A percentile compares a stretch with the other conserved stretches of the same genome.
Conservation (phyloP, 1,284 basidiomycete species). For the Boletellus deceptivus region DNA sequence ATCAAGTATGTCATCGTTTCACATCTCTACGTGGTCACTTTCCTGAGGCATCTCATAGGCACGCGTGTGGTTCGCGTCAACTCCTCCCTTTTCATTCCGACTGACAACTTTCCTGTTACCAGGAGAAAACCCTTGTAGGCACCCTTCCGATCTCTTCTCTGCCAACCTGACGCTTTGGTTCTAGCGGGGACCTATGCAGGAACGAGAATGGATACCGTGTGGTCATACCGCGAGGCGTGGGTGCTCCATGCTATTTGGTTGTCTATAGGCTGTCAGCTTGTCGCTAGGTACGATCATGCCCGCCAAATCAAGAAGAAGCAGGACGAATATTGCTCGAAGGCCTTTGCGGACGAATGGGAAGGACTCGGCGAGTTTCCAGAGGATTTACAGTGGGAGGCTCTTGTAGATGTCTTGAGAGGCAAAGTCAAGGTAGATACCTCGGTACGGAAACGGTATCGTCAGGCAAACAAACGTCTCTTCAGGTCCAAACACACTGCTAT, state of each 20-base stretch:
- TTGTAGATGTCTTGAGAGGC: conserved; percentile 81
- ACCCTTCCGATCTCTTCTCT: background rate
- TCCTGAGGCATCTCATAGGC: conserved; percentile 29
- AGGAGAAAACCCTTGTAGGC: conserved; percentile 29
- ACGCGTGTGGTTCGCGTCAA: conserved; percentile 41
- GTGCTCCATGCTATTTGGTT: background rate
- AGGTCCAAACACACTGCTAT: conserved; percentile 62
- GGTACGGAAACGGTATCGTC: background rate
- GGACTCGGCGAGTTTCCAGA: conserved; percentile 67
- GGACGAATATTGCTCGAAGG: conserved; percentile 65
- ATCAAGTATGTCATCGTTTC: conserved; percentile 37
- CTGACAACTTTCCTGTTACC: background rate
- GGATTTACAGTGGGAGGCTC: conserved; percentile 75
- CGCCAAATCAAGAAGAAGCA: conserved; percentile 68
- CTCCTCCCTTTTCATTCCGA: background rate
- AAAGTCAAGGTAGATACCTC: conserved; percentile 56
- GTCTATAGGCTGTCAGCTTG: conserved; percentile 20
- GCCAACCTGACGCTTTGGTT: conserved; percentile 4
- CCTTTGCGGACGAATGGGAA: conserved; percentile 54
- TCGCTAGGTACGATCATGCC: conserved; percentile 33
- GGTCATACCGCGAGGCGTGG: conserved; percentile 50
- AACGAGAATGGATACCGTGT: conserved; percentile 51
- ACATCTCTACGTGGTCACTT: background rate
- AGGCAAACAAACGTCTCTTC: background rate
- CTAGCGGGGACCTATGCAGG: conserved; percentile 24